phyloP scores from a whole-genome alignment of 495 filamentous ascomycete genomes.

The Aspergillus panamensis region DNA sequence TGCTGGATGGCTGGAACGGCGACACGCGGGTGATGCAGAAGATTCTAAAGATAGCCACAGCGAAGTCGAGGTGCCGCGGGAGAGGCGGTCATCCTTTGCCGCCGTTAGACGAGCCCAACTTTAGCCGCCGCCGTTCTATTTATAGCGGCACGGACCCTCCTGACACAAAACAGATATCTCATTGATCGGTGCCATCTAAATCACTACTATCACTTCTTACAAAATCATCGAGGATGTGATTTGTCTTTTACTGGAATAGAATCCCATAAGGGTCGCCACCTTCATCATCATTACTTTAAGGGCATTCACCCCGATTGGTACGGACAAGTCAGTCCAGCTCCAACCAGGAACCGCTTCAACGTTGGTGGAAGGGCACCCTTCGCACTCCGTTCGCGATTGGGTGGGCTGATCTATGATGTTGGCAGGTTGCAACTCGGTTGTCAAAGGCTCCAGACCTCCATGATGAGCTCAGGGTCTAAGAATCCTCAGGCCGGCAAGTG shows the following conservation, averaged over 20 bases:
- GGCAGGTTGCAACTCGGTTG: not conserved
- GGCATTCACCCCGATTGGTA: too few species aligned
- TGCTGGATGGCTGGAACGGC: constrained; percentile 20
- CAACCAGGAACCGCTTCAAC: too few species aligned
- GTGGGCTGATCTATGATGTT: not conserved
- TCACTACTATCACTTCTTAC: too few species aligned
- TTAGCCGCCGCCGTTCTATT: constrained; percentile 17
- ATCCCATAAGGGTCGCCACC: too few species aligned
- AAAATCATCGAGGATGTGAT: not conserved
- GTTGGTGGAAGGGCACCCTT: too few species aligned
- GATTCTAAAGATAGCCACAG: constrained; percentile 37
- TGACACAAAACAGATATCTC: not conserved
- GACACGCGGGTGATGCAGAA: constrained; percentile 27
- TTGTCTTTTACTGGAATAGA: not conserved
- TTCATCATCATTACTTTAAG: too few species aligned
- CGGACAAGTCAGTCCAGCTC: too few species aligned
- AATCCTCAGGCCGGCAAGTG: not conserved
- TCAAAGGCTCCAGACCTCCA: not conserved
- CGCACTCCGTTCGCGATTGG: not conserved
- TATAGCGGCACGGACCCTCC: not conserved
- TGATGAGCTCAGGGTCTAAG: not conserved
- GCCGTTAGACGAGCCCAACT: constrained; percentile 4
- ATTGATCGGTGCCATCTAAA: too few species aligned
- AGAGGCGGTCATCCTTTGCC: constrained; percentile 7
- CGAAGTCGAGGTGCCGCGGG: not conserved